Base-by-base conservation (phyloP, 1,139 yeast genomes). In the Blastobotrys capitulatus region DNA sequence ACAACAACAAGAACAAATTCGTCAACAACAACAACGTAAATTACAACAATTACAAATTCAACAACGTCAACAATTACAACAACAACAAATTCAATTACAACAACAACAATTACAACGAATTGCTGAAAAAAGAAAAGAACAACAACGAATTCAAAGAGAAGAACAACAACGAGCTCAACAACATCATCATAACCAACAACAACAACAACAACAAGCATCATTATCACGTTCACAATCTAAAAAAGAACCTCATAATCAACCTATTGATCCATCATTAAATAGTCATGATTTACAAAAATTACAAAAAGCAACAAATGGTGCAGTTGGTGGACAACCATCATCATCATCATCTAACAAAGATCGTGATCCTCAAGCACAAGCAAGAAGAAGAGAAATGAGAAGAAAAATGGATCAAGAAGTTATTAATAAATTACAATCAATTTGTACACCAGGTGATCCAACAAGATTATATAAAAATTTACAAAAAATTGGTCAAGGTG, bases 401-500 rank as follows among this genome's bases (percentile, higher is more conserved):
- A 79, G 78, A 56, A 75, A 79, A 53, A 76, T 78, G 60, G 86
- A 82, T 62, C 82, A 76, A 54, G 87, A 84, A 59, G 80, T 87
- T 25, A 76, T 87, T 53, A 77, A 79, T 49, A 85, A 82, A 60
- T 73, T 92, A 48, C 76, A 79, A 51, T 79, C 82, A 39, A 90
- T 92, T 44, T 92, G 97, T 62, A 78, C 88, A 2, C 82, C 80
- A 38, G 95, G 92, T 2, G 95, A 94, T 67, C 98, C 99, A n/a
- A 80, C 82, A 34, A 73, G 73, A 49, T 67, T 78, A 46, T 94
- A 87, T 66, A 73, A 75, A 44, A 83, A 82, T 61, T 72, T 90
- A 53, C 73, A 77, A 18, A 90, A 92, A 71, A 85, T 92, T 62
- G 98, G 98, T 6, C 97, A 92, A 70, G 98, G 98, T 62, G 98